phyloP scores from a whole-genome alignment of 768 basidiomycete genomes.

The Amanita molliuscula region DNA sequence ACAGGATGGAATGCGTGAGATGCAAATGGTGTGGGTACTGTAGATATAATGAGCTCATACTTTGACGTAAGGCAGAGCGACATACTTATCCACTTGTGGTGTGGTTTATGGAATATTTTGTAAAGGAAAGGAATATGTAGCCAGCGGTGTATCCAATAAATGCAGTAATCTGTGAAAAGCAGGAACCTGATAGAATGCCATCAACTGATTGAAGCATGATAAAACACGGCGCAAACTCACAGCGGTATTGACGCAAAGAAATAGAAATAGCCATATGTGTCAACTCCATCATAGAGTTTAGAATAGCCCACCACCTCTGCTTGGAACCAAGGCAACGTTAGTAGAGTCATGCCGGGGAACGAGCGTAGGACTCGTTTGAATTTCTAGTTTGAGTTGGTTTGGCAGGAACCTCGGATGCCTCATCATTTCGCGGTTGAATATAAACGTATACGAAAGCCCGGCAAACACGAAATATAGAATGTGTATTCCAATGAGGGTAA shows the following conservation, averaged over 20 bases:
- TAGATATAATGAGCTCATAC: background rate
- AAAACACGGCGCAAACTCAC: slow-evolving; percentile 29
- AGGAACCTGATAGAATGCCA: slow-evolving; percentile 16
- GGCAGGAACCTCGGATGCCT: slow-evolving; percentile 88
- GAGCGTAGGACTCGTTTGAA: slow-evolving; percentile 59
- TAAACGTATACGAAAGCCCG: slow-evolving; percentile 66
- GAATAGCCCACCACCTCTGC: slow-evolving; percentile 85
- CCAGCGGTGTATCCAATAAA: slow-evolving; percentile 95
- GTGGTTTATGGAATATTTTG: slow-evolving; percentile 91
- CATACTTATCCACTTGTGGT: slow-evolving; percentile 95
- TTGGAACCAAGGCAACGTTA: slow-evolving; percentile 93
- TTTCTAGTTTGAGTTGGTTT: slow-evolving; percentile 79
- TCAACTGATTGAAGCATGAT: background rate
- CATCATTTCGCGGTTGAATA: slow-evolving; percentile 97
- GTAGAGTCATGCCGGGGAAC: slow-evolving; percentile 71
- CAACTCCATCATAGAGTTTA: slow-evolving; percentile 65
- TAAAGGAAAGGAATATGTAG: slow-evolving; percentile 82
- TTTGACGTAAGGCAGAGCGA: background rate
- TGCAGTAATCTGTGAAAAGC: slow-evolving; percentile 69
- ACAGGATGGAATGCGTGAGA: slow-evolving; percentile 97
- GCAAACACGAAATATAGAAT: slow-evolving; percentile 86
- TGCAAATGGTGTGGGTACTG: slow-evolving; percentile 95
- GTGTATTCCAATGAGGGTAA: slow-evolving; percentile 78
- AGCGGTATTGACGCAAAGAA: slow-evolving; percentile 55
- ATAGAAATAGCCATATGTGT: slow-evolving; percentile 73